phyloP scores from a whole-genome alignment of 441 rosid genomes.

The Kokia cookei region DNA sequence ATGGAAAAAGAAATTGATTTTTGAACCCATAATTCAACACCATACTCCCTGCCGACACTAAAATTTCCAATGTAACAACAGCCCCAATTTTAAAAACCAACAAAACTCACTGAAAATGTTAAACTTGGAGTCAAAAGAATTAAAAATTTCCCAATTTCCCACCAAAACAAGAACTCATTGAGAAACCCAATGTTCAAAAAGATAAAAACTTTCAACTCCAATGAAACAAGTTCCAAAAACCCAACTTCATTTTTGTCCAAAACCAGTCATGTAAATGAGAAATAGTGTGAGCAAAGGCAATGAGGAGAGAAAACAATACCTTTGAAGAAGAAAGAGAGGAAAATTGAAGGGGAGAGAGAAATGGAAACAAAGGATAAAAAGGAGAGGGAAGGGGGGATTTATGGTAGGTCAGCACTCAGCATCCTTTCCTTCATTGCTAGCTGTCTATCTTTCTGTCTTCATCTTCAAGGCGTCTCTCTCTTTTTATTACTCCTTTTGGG shows the following conservation, averaged over 20 bases:
- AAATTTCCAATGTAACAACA: not conserved
- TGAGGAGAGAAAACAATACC: constrained; percentile 1
- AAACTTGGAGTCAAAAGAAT: not conserved
- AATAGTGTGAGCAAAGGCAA: not conserved
- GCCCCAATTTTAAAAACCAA: constrained; percentile 1
- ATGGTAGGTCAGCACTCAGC: constrained; percentile 45
- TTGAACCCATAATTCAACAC: not conserved
- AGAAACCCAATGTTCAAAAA: not conserved
- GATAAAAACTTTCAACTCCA: not conserved
- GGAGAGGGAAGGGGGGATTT: constrained; percentile 13
- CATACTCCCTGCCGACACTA: constrained; percentile 27
- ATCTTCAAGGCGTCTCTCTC: constrained; percentile 41
- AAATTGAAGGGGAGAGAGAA: constrained; percentile 5
- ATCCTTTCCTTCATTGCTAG: constrained; percentile 58
- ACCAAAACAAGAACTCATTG: not conserved
- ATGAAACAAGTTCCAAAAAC: not conserved
- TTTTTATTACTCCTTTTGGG: constrained; percentile 10
- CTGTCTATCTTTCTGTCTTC: constrained; percentile 62
- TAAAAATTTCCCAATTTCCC: not conserved
- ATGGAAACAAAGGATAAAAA: constrained; percentile 14
- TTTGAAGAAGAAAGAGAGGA: not conserved
- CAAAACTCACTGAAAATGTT: constrained; percentile 4
- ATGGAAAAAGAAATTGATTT: not conserved
- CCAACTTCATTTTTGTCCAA: not conserved
- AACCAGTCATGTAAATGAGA: not conserved